Evolutionary conservation across 2,329 filamentous ascomycete species (phyloP).

Genomic region (Scedosporium minutisporum): DNA sequence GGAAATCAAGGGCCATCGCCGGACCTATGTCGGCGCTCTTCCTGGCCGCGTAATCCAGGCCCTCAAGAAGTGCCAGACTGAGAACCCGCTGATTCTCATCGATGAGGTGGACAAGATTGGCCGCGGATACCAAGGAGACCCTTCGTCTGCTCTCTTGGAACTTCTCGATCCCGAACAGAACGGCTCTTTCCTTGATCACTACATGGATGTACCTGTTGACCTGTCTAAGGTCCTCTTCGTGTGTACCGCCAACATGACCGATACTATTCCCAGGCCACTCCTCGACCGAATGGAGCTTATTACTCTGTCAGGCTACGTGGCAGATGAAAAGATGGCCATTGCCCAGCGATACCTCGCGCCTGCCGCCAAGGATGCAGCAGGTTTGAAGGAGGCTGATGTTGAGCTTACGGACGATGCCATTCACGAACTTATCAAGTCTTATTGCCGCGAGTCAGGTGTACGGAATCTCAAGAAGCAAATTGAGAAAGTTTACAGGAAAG

Average conservation of each 20-base stretch:
- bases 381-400: conserved; percentile 86
- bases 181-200: conserved; percentile 93
- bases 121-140: conserved; percentile 90
- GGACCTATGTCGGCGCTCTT: conserved; percentile 92
- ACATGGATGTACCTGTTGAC: conserved; percentile 96
- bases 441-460: conserved; percentile 94
- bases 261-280: conserved; percentile 89
- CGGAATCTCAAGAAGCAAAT: conserved; percentile 99
- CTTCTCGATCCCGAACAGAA: conserved; percentile 96
- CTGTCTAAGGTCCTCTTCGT: conserved; percentile 97
- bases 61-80: conserved; percentile 96
- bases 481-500: conserved; percentile 97
- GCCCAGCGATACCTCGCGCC: conserved; percentile 87
- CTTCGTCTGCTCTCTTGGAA: conserved; percentile 86
- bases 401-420: conserved; percentile 77
- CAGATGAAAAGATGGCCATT: conserved; percentile 98
- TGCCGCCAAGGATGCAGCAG: conserved; percentile 87
- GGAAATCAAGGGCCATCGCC: conserved; percentile 94
- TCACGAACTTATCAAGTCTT: conserved; percentile 94
- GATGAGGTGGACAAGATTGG: conserved; percentile 99
- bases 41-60: conserved; percentile 97
- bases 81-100: conserved; percentile 92
- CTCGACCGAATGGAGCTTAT: conserved; percentile 98
- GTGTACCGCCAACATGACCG: conserved; percentile 97
- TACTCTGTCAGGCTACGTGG: conserved; percentile 87